phyloP scores from a whole-genome alignment of 495 filamentous ascomycete genomes.

The Aspergillus biplanus region DNA sequence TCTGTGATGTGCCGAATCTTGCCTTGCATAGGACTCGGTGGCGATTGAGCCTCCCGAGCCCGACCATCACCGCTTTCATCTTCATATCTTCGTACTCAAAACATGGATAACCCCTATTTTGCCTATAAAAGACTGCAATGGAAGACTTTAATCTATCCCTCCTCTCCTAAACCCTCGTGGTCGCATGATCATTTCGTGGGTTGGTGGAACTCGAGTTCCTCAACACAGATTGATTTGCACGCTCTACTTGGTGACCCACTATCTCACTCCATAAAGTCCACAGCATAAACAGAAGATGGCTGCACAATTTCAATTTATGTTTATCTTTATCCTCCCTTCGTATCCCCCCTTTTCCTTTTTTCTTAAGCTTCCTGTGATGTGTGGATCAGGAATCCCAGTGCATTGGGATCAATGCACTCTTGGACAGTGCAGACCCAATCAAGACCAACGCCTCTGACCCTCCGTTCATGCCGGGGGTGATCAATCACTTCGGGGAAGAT shows the following conservation, averaged over 20 bases:
- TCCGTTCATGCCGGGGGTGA: conserved; percentile 5
- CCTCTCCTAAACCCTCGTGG: neutral
- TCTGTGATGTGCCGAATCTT: neutral
- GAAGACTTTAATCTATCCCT: neutral
- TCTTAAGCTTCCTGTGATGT: neutral
- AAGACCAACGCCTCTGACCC: neutral
- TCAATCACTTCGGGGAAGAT: conserved; percentile 9
- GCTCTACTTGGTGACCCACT: too few relatives aligned
- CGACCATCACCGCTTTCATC: neutral
- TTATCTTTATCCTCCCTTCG: neutral
- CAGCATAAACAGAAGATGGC: too few relatives aligned
- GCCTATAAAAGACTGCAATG: neutral
- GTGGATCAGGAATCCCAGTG: neutral
- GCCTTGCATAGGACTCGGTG: neutral
- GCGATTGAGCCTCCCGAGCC: too few relatives aligned
- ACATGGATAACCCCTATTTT: neutral
- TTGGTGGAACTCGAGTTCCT: neutral
- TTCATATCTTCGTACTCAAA: neutral
- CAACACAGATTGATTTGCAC: neutral
- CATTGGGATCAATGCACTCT: neutral
- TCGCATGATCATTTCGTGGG: conserved; percentile 1
- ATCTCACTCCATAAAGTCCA: too few relatives aligned
- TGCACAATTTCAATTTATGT: too few relatives aligned
- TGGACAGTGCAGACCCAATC: neutral
- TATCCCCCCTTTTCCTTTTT: neutral